A percentile compares a stretch with the other conserved stretches of the same genome.
Evolutionary conservation across 2,329 filamentous ascomycete genomes (phyloP).

Genomic region (Curvularia lunata): DNA sequence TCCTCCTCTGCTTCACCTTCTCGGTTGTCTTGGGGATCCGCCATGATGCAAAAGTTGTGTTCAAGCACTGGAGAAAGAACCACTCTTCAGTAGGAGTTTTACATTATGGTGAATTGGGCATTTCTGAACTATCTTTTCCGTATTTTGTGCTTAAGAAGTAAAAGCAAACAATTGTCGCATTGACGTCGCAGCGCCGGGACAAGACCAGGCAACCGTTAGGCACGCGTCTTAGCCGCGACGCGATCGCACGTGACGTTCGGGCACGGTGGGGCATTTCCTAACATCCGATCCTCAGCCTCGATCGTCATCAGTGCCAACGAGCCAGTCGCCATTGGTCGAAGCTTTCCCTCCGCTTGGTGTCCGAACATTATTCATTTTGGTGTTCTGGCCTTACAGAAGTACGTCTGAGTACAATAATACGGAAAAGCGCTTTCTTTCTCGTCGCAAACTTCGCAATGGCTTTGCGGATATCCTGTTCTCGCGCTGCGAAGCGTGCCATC

Average conservation of each 20-base stretch:
- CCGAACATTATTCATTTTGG: constrained; percentile 30
- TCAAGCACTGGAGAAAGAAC: not conserved
- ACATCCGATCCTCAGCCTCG: constrained; percentile 30
- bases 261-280: constrained; percentile 7
- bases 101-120: not conserved
- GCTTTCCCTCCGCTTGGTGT: constrained; percentile 25
- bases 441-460: constrained; percentile 48
- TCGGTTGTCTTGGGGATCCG: constrained; percentile 38
- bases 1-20: constrained; percentile 67
- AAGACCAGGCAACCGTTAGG: constrained; percentile 27
- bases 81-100: not conserved
- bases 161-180: not conserved
- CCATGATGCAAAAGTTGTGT: constrained; percentile 31
- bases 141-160: no score
- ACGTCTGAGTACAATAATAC: constrained; percentile 4
- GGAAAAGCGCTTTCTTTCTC: constrained; percentile 12
- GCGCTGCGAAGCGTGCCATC: constrained; percentile 43
- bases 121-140: not conserved
- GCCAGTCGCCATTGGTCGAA: constrained; percentile 34
- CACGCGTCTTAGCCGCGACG: constrained; percentile 31
- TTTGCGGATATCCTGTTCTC: constrained; percentile 43
- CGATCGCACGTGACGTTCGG: constrained; percentile 28
- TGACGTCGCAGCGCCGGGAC: constrained; percentile 3
- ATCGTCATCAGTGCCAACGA: constrained; percentile 34
- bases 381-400: constrained; percentile 27